Evolutionary conservation across 208 protist species (phyloP), one percentile per base, ranked within the genome.

Genomic region (Leishmania lainsoni): DNA sequence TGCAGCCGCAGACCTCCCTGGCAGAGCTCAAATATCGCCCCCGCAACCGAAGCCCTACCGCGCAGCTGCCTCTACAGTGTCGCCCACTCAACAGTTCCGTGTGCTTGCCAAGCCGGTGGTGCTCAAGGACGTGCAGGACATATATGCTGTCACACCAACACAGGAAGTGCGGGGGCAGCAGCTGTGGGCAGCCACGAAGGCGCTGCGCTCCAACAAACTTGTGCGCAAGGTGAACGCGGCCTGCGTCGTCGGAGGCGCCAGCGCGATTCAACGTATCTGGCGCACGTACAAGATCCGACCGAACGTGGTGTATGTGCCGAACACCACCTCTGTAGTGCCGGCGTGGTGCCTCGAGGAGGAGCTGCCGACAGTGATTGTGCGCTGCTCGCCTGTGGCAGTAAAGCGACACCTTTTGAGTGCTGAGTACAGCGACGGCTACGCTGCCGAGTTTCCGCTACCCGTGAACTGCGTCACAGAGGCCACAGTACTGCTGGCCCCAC

Each of bases 241-340:
- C 42, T 97, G 92, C 79, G 92, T 97, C 32, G 89, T 96, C 45
- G 94, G 94, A 17, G 92, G 92, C 12, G 92, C 91, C 54, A 87
- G 80, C 39, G 88, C 90, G 35, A 94, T 97, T 61, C 86, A 76
- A 32, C 91, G 92, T 52, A 80, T 94, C 61, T 97, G 94, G 92
- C 87, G 90, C 17, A 73, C 87, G 65, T 96, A 97, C 79, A 83
- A 84, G 12, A 85, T 96, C 39, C 79, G 78, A 20, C 94, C 94
- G 26, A 87, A 87, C 73, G 92, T 96, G 12, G 94, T 97, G 52
- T 97, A 93, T 79, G 90, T 96, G 75, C 94, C 94, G 32, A 79
- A 89, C 63, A 90, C 84, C 10, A 87, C 89, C 72, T 61, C 86
- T 16, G 58, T 35, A 22, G 84, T 96, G 81, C 89, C 91, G 48